Percentiles rank a stretch among this genome's conserved stretches.
These are phyloP conservation scores for Grosmannia serpens DNA, from an alignment of 2,329 filamentous ascomycete genomes.

Conservation along the genomic window DNA sequence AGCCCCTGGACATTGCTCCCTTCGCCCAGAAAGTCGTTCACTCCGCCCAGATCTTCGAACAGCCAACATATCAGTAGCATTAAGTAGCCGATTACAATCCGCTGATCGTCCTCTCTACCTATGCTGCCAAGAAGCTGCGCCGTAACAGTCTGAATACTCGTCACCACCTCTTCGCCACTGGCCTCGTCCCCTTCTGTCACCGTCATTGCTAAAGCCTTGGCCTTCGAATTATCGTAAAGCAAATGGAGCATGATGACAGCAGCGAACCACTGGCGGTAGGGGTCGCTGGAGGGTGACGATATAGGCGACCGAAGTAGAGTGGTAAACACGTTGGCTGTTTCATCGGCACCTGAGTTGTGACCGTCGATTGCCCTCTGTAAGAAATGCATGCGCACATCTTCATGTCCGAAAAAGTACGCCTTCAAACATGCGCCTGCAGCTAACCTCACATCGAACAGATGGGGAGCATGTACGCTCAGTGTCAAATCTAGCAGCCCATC, in stretches of 20 bases:
- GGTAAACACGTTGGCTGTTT: conserved; percentile 79
- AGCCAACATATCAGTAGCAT: conserved; percentile 85
- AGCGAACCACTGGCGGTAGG: conserved; percentile 84
- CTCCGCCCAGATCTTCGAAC: conserved; percentile 81
- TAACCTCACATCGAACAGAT: conserved; percentile 68
- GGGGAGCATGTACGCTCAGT: conserved; percentile 52
- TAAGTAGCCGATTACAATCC: conserved; percentile 72
- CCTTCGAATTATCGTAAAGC: conserved; percentile 65
- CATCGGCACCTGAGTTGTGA: conserved; percentile 63
- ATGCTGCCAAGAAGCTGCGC: conserved; percentile 76
- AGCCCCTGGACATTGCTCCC: conserved; percentile 85
- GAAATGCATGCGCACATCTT: conserved; percentile 75
- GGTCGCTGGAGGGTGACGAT: conserved; percentile 55
- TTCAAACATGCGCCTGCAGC: conserved; percentile 86
- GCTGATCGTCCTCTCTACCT: conserved; percentile 63
- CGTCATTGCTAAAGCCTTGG: conserved; percentile 67
- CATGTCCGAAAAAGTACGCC: conserved; percentile 78
- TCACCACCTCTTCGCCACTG: conserved; percentile 87
- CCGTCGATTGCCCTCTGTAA: conserved; percentile 80
- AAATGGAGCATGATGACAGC: conserved; percentile 79
- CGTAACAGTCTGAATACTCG: conserved; percentile 78
- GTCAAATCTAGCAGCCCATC: conserved; percentile 81
- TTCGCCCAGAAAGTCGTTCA: conserved; percentile 87
- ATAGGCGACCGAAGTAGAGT: conserved; percentile 61
- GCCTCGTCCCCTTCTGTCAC: conserved; percentile 83